phyloP scores from a whole-genome alignment of 106 monocot species.

The Hemerocallis citrina region DNA sequence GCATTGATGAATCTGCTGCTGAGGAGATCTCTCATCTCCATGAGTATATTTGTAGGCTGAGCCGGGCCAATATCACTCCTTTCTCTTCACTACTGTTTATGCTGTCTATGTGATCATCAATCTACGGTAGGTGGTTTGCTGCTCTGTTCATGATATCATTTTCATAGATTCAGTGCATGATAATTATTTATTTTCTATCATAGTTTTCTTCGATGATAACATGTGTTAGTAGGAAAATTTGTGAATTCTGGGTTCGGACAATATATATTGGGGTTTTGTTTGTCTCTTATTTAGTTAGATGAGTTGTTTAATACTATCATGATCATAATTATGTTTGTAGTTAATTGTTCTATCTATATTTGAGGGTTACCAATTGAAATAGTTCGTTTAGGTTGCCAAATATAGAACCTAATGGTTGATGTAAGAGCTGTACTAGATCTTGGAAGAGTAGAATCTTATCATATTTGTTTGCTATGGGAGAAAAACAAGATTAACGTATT shows the following conservation, averaged over 20 bases:
- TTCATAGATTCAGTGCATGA: not conserved
- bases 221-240: too few species aligned
- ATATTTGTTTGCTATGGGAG: slow-evolving; percentile 1
- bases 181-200: not conserved
- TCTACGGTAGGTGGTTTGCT: not conserved
- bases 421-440: not conserved
- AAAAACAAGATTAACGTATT: not conserved
- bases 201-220: not conserved
- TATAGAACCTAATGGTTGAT: not conserved
- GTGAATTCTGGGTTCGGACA: too few species aligned
- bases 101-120: not conserved
- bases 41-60: not conserved
- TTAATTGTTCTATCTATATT: not conserved
- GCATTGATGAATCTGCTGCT: not conserved
- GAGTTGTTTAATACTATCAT: not conserved
- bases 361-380: not conserved
- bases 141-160: not conserved
- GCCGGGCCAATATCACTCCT: slow-evolving; percentile 22
- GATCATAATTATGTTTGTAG: too few species aligned
- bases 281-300: not conserved
- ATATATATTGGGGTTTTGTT: not conserved
- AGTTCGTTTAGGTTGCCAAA: too few species aligned
- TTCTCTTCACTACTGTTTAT: slow-evolving; percentile 14
- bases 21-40: not conserved
- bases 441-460: not conserved